Base-by-base conservation (phyloP, 2,329 filamentous ascomycete genomes). In the Hypoxylon sp. region DNA sequence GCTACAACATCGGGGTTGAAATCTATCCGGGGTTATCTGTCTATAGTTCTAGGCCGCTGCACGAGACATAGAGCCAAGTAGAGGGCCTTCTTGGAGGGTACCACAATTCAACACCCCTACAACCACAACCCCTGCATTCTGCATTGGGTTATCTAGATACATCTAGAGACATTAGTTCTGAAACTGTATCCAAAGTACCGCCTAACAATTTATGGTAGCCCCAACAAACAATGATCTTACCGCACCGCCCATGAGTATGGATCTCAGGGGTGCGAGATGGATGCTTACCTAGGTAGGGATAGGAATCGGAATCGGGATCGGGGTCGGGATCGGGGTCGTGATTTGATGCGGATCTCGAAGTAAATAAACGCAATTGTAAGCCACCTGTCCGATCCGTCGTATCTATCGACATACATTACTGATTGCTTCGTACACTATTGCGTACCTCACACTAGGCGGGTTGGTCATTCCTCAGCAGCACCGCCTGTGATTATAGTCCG, bases 271-370 rank as follows among this genome's bases (percentile, higher is more conserved):
- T 3, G 30, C 1, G 4, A 8, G 30, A 34, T 34, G 30, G 30
- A 34, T 13, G 30, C 5, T 6, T 30, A 47, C 8, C 1, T n/a
- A 20, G 7, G 10, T 17, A 28, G 34, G 1, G 10, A 30, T 43
- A n/a, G 20, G 7, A 30, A 4, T n/a, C 20, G 37, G 39, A 52
- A 28, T 46, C 37, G 43, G 56, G 28, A 24, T 55, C 60, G 56
- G 56, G 13, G 13, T 64, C 57, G 49, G 56, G 57, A n/a, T 53
- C 52, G 39, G 56, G 13, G 4, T 53, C 52, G 47, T 37, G n/a
- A 22, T 53, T 46, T 26, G 22, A 28, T 43, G n/a, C 20, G 41
- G 53, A 51, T 34, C 53, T 28, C 13, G 48, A 19, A 20, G 37
- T 15, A 34, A 11, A 10, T 41, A n/a, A 20, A 20, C 17, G 37